These are phyloP conservation scores for Schizochytrium sp. DNA, from an alignment of 108 stramenopile species.

Conservation along the genomic window DNA sequence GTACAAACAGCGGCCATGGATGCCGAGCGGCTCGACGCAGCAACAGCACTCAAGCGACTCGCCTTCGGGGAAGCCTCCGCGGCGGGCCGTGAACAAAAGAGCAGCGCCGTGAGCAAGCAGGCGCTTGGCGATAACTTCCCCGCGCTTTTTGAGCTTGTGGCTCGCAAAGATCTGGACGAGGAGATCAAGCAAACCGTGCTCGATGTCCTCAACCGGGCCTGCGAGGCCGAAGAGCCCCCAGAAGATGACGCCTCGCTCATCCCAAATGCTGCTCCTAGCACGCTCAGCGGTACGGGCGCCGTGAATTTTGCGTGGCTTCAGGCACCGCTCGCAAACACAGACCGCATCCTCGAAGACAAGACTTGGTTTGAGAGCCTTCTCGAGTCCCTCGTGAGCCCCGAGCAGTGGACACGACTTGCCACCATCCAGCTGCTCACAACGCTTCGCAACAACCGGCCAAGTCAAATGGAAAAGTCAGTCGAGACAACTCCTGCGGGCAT, in stretches of 20 bases:
- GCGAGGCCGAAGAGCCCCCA: background rate
- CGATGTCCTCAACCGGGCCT: background rate
- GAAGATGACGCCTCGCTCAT: background rate
- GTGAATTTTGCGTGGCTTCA: background rate
- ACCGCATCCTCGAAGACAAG: background rate
- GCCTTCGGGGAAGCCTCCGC: background rate
- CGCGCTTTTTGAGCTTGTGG: background rate
- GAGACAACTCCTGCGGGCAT: constrained; percentile 4
- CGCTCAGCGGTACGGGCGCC: background rate
- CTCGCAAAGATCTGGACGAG: background rate
- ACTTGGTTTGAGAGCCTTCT: background rate
- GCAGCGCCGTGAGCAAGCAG: background rate
- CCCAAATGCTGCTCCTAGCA: background rate
- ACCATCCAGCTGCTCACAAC: background rate
- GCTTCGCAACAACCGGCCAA: background rate
- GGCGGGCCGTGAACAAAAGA: background rate
- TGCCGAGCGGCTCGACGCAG: background rate
- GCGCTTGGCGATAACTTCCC: background rate
- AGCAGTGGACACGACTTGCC: background rate
- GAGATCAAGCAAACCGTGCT: background rate
- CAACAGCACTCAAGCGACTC: background rate
- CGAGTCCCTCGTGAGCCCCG: background rate
- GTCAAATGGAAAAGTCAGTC: background rate
- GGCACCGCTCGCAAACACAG: background rate
- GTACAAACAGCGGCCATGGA: background rate